Evolutionary conservation across 345 rosid genomes (phyloP).

Genomic region (Gossypium stocksii): DNA sequence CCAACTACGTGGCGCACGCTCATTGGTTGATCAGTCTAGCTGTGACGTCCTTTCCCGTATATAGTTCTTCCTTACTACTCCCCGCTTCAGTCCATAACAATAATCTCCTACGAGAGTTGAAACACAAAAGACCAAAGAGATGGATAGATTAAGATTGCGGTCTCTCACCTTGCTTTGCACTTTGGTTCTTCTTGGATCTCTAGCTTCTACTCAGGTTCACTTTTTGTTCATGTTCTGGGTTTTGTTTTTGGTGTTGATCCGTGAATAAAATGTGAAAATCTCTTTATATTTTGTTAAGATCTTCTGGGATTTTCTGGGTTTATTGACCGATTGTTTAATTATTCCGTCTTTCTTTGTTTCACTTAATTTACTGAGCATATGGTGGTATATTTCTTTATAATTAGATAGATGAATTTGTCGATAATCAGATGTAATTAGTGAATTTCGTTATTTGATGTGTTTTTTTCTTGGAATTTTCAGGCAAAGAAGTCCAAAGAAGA

Average conservation of each 20-base stretch:
- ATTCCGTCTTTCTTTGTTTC: background rate
- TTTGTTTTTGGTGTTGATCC: background rate
- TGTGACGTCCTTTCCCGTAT: background rate
- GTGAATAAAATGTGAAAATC: background rate
- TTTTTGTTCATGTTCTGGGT: too few species aligned
- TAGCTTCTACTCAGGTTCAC: slow-evolving; percentile 46
- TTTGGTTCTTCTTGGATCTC: slow-evolving; percentile 40
- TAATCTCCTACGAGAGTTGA: background rate
- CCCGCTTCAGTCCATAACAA: background rate
- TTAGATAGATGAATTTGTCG: background rate
- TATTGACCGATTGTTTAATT: background rate
- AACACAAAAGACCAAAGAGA: slow-evolving; percentile 14
- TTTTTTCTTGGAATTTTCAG: slow-evolving; percentile 31
- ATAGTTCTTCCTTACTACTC: background rate
- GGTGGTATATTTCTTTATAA: background rate
- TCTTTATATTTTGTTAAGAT: slow-evolving; percentile 10
- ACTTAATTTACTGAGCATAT: background rate
- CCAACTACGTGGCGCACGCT: background rate
- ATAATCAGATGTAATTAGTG: background rate
- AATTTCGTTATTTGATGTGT: slow-evolving; percentile 5
- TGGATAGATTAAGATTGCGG: slow-evolving; percentile 43
- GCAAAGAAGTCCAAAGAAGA: slow-evolving; percentile 65
- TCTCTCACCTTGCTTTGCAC: slow-evolving; percentile 31
- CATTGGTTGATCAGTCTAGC: background rate
- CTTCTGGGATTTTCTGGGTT: slow-evolving; percentile 5